These are phyloP conservation scores for Cunninghamia lanceolata DNA, from an alignment of 75 land plant species.

Conservation along the genomic window DNA sequence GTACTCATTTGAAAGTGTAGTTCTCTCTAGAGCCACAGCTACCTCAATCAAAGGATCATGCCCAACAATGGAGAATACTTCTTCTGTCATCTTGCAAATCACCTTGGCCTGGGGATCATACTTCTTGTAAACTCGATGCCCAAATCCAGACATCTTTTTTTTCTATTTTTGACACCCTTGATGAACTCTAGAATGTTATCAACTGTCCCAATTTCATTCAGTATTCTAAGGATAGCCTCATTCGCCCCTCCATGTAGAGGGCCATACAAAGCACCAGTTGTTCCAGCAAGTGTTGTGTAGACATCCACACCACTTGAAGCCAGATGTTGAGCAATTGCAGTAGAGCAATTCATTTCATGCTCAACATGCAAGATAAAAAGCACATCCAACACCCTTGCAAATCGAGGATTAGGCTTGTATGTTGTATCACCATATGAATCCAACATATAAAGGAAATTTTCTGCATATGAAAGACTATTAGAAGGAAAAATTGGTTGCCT, in stretches of 20 bases:
- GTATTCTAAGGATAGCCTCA: conserved; percentile 99
- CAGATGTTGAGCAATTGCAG: conserved; percentile 96
- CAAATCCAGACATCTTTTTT: conserved; percentile 98
- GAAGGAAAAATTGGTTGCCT: no score
- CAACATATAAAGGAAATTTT: conserved; percentile 97
- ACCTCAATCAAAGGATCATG: conserved; percentile 98
- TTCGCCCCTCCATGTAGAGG: conserved; percentile 99
- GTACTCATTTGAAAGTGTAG: conserved; percentile 95
- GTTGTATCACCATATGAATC: conserved; percentile 85
- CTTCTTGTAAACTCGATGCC: conserved; percentile 98
- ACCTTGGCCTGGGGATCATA: conserved; percentile 98
- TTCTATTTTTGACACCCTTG: conserved; percentile 96
- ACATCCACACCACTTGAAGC: conserved; percentile 99
- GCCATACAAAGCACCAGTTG: conserved; percentile 97
- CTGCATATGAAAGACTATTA: no score
- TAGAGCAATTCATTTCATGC: conserved; percentile 99
- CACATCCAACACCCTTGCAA: conserved; percentile 84
- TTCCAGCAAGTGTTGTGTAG: conserved; percentile 96
- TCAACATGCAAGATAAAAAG: no score
- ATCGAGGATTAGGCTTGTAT: conserved; percentile 88
- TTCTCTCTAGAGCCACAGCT: conserved; percentile 94
- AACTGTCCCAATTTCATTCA: conserved; percentile 83
- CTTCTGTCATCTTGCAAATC: conserved; percentile 89
- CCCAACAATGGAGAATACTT: conserved; percentile 97
- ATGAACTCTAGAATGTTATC: conserved; percentile 94